Evolutionary conservation across 2,329 filamentous ascomycete genomes (phyloP).

Genomic region (Clathrospora elynae): DNA sequence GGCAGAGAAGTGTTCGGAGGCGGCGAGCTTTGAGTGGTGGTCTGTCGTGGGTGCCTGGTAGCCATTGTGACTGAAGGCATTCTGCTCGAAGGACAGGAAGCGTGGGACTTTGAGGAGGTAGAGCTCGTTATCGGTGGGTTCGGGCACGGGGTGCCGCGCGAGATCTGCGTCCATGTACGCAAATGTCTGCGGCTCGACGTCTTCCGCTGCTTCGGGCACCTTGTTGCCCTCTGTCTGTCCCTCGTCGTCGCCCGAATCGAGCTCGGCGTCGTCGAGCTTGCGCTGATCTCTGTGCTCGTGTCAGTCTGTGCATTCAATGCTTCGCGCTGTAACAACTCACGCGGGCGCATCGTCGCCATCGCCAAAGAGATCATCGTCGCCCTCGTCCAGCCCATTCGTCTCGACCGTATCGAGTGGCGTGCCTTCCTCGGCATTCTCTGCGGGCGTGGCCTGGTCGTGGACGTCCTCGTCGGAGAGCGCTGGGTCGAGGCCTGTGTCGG

Average conservation of each 20-base stretch:
- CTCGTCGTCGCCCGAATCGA: constrained; percentile 67
- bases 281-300: constrained; percentile 47
- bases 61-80: constrained; percentile 67
- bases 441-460: constrained; percentile 39
- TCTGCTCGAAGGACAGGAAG: constrained; percentile 72
- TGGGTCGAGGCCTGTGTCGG: constrained; percentile 43
- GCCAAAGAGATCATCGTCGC: constrained; percentile 55
- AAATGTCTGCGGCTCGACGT: constrained; percentile 61
- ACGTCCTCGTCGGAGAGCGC: constrained; percentile 44
- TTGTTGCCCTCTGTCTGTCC: constrained; percentile 65
- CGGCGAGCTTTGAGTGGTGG: constrained; percentile 55
- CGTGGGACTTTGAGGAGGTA: constrained; percentile 73
- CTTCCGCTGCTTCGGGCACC: constrained; percentile 52
- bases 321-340: constrained; percentile 25
- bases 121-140: constrained; percentile 73
- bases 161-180: constrained; percentile 67
- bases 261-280: constrained; percentile 65
- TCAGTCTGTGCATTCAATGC: constrained; percentile 16
- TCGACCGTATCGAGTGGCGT: constrained; percentile 41
- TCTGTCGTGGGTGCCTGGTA: constrained; percentile 69
- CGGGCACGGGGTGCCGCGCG: constrained; percentile 71
- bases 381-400: constrained; percentile 41
- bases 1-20: constrained; percentile 59
- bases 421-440: constrained; percentile 37
- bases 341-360: constrained; percentile 48